phyloP scores from a whole-genome alignment of 192 early-diverging fungal genomes.

The Linnemannia exigua region DNA sequence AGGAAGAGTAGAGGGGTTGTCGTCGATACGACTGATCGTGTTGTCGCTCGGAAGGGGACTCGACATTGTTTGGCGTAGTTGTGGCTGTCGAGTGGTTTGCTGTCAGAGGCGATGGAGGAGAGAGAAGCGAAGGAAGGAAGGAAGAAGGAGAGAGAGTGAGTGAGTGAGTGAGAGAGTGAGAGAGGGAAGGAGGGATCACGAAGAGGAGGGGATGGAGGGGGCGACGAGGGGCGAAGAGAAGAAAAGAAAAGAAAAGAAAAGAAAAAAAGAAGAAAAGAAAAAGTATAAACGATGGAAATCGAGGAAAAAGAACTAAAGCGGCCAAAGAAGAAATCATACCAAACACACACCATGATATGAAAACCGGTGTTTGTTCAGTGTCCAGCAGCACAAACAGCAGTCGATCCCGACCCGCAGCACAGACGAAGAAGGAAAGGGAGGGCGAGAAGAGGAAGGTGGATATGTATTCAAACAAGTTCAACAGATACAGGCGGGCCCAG shows the following conservation, averaged over 20 bases:
- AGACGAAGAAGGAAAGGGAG: too few relatives aligned
- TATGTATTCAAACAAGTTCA: too few relatives aligned
- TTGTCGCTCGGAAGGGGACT: neutral
- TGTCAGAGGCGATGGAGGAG: neutral
- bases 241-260: neutral
- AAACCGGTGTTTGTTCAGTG: too few relatives aligned
- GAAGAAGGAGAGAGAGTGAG: too few relatives aligned
- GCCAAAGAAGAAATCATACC: too few relatives aligned
- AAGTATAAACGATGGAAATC: neutral
- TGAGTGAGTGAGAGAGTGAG: too few relatives aligned
- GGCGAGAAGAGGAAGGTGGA: too few relatives aligned
- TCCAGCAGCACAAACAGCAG: too few relatives aligned
- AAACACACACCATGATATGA: too few relatives aligned
- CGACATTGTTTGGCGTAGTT: neutral
- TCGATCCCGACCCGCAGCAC: too few relatives aligned
- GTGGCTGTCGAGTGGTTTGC: neutral
- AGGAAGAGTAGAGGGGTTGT: neutral
- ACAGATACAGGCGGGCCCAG: too few relatives aligned
- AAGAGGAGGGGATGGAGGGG: neutral
- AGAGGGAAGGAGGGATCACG: too few relatives aligned
- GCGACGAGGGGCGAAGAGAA: neutral
- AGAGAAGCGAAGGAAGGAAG: neutral
- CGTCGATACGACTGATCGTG: neutral
- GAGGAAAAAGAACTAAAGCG: neutral
- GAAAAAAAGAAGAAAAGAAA: slow-evolving; percentile 12